Percentiles rank a stretch among this genome's conserved stretches.
Conservation (phyloP, 768 basidiomycete species). For the Amanita subjunquillea region DNA sequence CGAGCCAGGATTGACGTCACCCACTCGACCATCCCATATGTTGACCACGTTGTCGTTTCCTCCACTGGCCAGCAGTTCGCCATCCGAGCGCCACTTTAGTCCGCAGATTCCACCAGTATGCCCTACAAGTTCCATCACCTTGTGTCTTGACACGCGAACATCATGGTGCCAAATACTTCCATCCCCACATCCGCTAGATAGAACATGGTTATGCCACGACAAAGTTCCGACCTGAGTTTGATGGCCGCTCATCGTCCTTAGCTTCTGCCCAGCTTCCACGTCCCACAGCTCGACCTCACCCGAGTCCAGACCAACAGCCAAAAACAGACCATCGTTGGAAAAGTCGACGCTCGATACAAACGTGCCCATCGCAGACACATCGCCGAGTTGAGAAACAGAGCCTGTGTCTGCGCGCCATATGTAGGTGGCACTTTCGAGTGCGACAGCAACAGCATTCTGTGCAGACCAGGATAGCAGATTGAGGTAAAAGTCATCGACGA, state of each 20-base stretch:
- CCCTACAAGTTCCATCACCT: conserved; percentile 82
- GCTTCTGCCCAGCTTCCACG: conserved; percentile 61
- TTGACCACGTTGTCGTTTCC: conserved; percentile 98
- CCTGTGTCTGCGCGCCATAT: conserved; percentile 94
- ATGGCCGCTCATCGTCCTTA: conserved; percentile 90
- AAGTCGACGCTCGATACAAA: conserved; percentile 75
- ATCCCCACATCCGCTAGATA: conserved; percentile 84
- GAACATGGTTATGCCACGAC: conserved; percentile 80
- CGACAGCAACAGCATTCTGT: conserved; percentile 83
- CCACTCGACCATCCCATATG: conserved; percentile 86
- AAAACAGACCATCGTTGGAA: conserved; percentile 69
- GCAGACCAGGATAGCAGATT: conserved; percentile 88
- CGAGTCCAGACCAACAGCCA: conserved; percentile 70
- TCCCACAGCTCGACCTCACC: conserved; percentile 97
- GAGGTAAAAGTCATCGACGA: conserved; percentile 94
- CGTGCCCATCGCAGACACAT: conserved; percentile 56
- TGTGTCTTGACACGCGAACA: conserved; percentile 78
- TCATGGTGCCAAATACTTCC: conserved; percentile 97
- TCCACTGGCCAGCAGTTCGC: conserved; percentile 86
- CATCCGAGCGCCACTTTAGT: conserved; percentile 79
- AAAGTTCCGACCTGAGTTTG: conserved; percentile 75
- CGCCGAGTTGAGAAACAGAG: conserved; percentile 65
- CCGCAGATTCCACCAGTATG: conserved; percentile 94
- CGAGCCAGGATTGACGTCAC: conserved; percentile 32
- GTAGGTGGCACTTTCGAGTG: conserved; percentile 78